A percentile compares a stretch with the other conserved stretches of the same genome.
Evolutionary conservation across 139 green algal genomes (phyloP).

Genomic region (Chlamydomonas sp.): DNA sequence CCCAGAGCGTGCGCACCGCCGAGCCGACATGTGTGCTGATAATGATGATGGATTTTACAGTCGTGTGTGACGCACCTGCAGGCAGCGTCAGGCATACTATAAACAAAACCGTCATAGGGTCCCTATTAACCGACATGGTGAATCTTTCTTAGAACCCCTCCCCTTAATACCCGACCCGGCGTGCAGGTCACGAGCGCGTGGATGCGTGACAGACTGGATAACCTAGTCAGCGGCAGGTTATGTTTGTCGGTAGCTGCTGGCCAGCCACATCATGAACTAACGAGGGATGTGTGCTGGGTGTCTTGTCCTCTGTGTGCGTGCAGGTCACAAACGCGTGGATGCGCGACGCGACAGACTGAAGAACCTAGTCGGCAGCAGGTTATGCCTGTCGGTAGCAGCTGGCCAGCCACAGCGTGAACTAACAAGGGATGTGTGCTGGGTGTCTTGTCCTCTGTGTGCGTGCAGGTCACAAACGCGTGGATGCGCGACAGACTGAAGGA

Average conservation of each 20-base stretch:
- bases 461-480: slow-evolving; percentile 86
- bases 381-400: no score
- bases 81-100: no score
- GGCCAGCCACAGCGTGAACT: no score
- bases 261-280: background rate
- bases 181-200: slow-evolving; percentile 84
- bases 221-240: slow-evolving; percentile 92
- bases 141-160: no score
- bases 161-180: no score
- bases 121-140: no score
- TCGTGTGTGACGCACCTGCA: no score
- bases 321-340: slow-evolving; percentile 90
- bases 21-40: no score
- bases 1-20: no score
- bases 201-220: slow-evolving; percentile 91
- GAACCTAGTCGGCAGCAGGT: slow-evolving; percentile 89
- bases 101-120: no score
- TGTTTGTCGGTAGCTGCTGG: background rate
- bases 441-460: slow-evolving; percentile 1
- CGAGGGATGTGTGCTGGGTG: background rate
- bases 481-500: slow-evolving; percentile 91
- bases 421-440: background rate
- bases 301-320: background rate
- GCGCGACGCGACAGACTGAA: slow-evolving; percentile 91
- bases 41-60: no score